Evolutionary conservation across 345 rosid species (phyloP), one percentile per base, ranked within the genome.

Genomic region (Citrus cavaleriei): DNA sequence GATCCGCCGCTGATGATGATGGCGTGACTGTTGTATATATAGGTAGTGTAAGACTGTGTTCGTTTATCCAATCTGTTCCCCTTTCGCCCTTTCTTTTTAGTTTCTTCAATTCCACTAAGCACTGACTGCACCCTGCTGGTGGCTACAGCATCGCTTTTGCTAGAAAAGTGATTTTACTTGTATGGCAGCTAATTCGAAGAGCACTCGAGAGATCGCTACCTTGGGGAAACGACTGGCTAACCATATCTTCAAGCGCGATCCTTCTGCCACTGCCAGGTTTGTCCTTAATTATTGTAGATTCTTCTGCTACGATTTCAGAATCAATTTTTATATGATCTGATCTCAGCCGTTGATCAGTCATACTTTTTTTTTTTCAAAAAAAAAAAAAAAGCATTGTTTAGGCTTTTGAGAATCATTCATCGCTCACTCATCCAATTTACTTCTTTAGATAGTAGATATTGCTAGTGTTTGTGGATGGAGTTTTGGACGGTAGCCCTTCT

Each of bases 131-230:
- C 18, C 51, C 14, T 46, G 51, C 51, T 3, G 51, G 14, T 12
- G 14, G 51, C 18, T 12, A 3, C 51, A 46, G 51, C 51, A 9
- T 12, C 14, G 51, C 51, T 46, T 46, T 46, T 0, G 51, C 51
- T 46, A 21, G 34, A 24, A 42, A 54, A 21, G 49, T 10, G 19
- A 34, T 32, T 37, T 32, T 34, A 68, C 12, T 84, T 88, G 83
- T 81, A 91, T 91, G 95, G 93, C 95, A 82, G 88, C 92, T 83
- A 85, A 80, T 77, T 81, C 77, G 76, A 89, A 85, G 83, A 82
- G 85, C 70, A 68, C 71, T 84, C 85, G 81, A 35, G 81, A 81
- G 85, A 86, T 89, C 89, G 87, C 87, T 58, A 71, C 66, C 78
- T 77, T 88, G 74, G 90, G 76, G 83, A 89, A 88, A 84, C 86